Evolutionary conservation across 345 rosid species (phyloP).

Genomic region (Raphanus sativus): DNA sequence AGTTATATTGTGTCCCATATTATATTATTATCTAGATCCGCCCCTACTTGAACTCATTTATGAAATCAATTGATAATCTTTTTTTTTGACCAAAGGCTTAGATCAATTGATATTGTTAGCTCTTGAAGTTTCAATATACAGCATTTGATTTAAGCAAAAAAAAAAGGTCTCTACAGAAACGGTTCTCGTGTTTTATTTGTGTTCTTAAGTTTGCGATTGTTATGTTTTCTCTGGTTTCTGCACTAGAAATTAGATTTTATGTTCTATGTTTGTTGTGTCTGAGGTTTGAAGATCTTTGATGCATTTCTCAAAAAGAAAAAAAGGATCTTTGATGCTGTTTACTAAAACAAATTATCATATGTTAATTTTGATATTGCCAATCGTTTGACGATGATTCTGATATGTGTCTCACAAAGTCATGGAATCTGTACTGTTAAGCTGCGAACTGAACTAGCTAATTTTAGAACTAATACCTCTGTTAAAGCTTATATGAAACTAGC

Average conservation of each 20-base stretch:
- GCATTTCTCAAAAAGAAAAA: too few relatives aligned
- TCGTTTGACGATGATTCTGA: not conserved
- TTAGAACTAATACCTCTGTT: not conserved
- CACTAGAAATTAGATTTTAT: not conserved
- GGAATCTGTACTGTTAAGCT: not conserved
- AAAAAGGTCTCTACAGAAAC: too few relatives aligned
- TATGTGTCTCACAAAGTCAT: not conserved
- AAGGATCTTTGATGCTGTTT: not conserved
- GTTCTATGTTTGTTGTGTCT: not conserved
- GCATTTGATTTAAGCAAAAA: too few relatives aligned
- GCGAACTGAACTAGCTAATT: not conserved
- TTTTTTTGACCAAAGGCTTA: too few relatives aligned
- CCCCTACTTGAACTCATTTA: too few relatives aligned
- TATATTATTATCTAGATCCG: too few relatives aligned
- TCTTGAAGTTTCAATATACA: too few relatives aligned
- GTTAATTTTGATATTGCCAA: not conserved
- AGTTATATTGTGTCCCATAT: too few relatives aligned
- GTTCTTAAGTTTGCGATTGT: not conserved
- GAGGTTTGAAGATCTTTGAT: constrained; percentile 4
- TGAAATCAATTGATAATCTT: too few relatives aligned
- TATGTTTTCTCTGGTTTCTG: not conserved
- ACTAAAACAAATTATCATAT: not conserved
- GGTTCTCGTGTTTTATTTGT: not conserved
- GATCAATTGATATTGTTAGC: too few relatives aligned
- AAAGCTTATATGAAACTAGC: not conserved